Base-by-base conservation (phyloP, 108 stramenopile species). In the Cyclotella cryptica region DNA sequence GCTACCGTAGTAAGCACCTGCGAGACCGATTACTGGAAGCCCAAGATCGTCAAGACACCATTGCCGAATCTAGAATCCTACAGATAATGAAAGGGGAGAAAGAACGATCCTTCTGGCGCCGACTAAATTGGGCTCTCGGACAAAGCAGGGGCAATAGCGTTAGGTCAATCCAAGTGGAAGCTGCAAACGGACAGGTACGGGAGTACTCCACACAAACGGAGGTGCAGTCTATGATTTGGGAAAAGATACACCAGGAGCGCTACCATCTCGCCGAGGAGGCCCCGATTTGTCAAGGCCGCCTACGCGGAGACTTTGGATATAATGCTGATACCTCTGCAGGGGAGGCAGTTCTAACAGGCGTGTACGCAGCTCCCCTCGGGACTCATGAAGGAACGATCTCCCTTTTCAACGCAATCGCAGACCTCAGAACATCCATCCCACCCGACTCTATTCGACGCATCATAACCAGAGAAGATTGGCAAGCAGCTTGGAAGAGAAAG, bases 61-160 rank as follows among this genome's bases (percentile, higher is more conserved):
- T 12, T 1, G 77, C 69, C 1, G 68, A 58, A 21, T 2, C 6
- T 4, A 62, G 54, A 40, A 78, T 78, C 0, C 69, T 71, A 10
- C 69, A 47, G 0, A 78, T 78, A 24, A 72, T 79, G 26, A 10
- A 49, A 22, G 35, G 71, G 15, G 78, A 79, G 42, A 28, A 59
- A 42, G 66, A 79, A 14, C 9, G 71, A 10, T 22, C 65, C 0
- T 72, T 66, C 57, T 79, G 71, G 71, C 21, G 71, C 27, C 15
- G 54, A 6, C 12, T 79, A 4, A 72, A 60, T 18, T 72, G 51
- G 18, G 43, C 54, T 24, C 39, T 60, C 2, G 64, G 54, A 0
- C 66, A 66, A 42, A 3, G 43, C 1, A 57, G 1, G 24, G 57
- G 57, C 0, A 24, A 54, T 11, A 65, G 64, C 19, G 52, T 71